phyloP scores from a whole-genome alignment of 345 rosid genomes.

The Lepidium africanum region DNA sequence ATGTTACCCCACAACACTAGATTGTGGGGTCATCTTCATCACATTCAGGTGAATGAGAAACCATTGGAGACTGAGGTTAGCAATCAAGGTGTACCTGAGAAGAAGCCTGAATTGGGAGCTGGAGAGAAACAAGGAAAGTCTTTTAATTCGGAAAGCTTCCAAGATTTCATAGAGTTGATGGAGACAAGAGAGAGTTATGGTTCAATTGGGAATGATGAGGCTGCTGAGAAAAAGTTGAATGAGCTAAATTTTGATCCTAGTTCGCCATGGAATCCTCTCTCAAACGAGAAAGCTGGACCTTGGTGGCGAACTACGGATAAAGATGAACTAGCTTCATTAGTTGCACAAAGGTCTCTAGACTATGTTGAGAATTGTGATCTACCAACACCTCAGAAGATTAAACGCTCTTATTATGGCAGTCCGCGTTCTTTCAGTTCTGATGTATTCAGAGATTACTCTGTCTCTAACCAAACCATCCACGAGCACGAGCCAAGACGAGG shows the following conservation, averaged over 20 bases:
- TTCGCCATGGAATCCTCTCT: constrained; percentile 51
- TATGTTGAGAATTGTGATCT: constrained; percentile 79
- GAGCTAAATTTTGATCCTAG: constrained; percentile 41
- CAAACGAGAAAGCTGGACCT: constrained; percentile 51
- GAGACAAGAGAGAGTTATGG: constrained; percentile 36
- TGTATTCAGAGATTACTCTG: constrained; percentile 27
- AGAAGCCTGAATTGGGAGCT: constrained; percentile 11
- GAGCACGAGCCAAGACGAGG: constrained; percentile 17
- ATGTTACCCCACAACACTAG: constrained; percentile 45
- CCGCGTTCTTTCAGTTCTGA: constrained; percentile 26
- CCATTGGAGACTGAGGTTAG: constrained; percentile 47
- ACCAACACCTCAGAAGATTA: constrained; percentile 69
- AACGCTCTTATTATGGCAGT: constrained; percentile 29
- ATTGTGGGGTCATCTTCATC: constrained; percentile 68
- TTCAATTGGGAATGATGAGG: constrained; percentile 27
- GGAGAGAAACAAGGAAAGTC: constrained; percentile 10
- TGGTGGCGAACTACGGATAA: constrained; percentile 86
- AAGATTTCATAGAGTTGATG: constrained; percentile 36
- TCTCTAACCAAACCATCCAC: constrained; percentile 25
- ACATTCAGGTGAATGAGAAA: constrained; percentile 18
- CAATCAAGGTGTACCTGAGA: constrained; percentile 9
- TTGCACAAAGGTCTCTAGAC: constrained; percentile 72
- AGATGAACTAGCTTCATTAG: constrained; percentile 77
- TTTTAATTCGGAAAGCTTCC: constrained; percentile 23
- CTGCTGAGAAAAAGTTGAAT: constrained; percentile 27